These are phyloP conservation scores for Begonia loranthoides DNA, from an alignment of 306 rosid species.

Conservation along the genomic window DNA sequence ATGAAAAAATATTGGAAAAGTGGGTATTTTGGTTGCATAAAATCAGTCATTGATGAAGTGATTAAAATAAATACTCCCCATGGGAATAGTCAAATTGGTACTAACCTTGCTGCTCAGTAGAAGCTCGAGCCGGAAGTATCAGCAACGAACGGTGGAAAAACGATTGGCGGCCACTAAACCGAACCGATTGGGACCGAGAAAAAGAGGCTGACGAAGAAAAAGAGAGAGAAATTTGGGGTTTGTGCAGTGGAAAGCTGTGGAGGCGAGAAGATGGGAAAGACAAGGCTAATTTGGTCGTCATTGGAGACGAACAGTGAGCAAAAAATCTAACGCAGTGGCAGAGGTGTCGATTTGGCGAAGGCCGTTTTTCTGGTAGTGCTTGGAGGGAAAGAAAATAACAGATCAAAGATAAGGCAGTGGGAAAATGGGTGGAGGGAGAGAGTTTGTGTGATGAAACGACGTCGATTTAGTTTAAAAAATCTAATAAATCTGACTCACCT, in stretches of 20 bases:
- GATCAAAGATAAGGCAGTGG: constrained; percentile 42
- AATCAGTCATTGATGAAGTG: too few relatives aligned
- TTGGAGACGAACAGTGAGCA: constrained; percentile 8
- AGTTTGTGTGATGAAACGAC: not conserved
- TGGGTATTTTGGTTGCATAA: too few relatives aligned
- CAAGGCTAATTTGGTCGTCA: constrained; percentile 62
- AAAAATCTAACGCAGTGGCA: not conserved
- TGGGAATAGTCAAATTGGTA: not conserved
- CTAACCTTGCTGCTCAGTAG: constrained; percentile 70
- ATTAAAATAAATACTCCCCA: too few relatives aligned
- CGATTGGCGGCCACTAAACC: constrained; percentile 26
- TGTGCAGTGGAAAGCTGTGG: constrained; percentile 16
- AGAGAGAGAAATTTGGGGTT: constrained; percentile 35
- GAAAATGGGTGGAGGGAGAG: constrained; percentile 55
- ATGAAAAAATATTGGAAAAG: too few relatives aligned
- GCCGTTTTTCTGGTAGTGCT: constrained; percentile 8
- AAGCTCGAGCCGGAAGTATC: constrained; percentile 38
- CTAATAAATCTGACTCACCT: too few relatives aligned
- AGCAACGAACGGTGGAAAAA: constrained; percentile 38
- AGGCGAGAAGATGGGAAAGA: constrained; percentile 31
- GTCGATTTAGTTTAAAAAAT: too few relatives aligned
- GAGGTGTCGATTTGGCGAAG: too few relatives aligned
- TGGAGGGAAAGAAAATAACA: constrained; percentile 32
- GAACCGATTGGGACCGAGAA: constrained; percentile 28
- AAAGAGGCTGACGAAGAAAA: constrained; percentile 19